phyloP scores from a whole-genome alignment of 2,329 filamentous ascomycete species.

The Magnaporthiopsis incrustans region DNA sequence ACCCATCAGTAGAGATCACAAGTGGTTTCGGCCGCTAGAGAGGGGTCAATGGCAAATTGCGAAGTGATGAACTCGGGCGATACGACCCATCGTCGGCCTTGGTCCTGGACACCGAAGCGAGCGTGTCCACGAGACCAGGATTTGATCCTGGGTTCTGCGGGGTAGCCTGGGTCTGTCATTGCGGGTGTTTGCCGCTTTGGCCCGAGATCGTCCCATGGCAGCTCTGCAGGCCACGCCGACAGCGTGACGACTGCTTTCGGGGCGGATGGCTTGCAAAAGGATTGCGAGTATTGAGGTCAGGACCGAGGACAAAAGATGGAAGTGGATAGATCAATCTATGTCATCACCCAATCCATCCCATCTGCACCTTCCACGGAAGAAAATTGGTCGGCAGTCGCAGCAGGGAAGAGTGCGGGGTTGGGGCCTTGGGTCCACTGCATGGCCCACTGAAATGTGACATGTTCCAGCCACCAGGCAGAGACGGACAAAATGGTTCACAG shows the following conservation, averaged over 20 bases:
- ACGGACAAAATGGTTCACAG: not conserved
- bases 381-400: too few relatives aligned
- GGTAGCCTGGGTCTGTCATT: too few relatives aligned
- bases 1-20: not conserved
- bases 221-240: not conserved
- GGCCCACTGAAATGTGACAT: too few relatives aligned
- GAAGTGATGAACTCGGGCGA: not conserved
- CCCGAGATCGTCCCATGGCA: not conserved
- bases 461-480: not conserved
- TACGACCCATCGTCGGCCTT: not conserved
- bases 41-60: too few relatives aligned
- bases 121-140: not conserved
- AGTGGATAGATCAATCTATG: too few relatives aligned
- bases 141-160: too few relatives aligned
- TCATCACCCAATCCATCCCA: too few relatives aligned
- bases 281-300: not conserved
- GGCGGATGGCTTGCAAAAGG: not conserved
- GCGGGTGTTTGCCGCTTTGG: not conserved
- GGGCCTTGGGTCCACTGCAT: too few relatives aligned
- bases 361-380: too few relatives aligned
- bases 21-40: too few relatives aligned
- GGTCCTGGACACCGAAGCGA: not conserved
- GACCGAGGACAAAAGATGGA: too few relatives aligned
- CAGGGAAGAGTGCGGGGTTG: too few relatives aligned
- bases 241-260: not conserved